A percentile compares a stretch with the other conserved stretches of the same genome.
phyloP scores from a whole-genome alignment of 148 eudicot species.

The Nyssa sinensis region DNA sequence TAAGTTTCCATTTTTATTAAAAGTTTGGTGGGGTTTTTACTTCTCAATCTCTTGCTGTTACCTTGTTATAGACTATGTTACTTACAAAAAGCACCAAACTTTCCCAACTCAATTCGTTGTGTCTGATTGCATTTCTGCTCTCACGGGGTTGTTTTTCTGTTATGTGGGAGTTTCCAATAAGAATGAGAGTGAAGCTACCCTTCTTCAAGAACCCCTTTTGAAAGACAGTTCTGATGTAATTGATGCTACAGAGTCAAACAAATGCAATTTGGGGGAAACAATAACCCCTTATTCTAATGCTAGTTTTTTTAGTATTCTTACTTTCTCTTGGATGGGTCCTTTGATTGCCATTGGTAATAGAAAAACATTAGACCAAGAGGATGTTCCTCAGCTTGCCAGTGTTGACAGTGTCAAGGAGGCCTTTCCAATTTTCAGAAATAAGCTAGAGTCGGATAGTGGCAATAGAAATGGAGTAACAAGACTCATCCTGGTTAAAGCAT shows the following conservation, averaged over 20 bases:
- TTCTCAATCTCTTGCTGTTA: constrained; percentile 50
- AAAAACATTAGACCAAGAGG: constrained; percentile 52
- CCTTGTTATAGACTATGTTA: constrained; percentile 33
- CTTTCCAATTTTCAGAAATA: too few relatives aligned
- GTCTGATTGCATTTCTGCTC: constrained; percentile 37
- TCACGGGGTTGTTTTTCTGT: constrained; percentile 40
- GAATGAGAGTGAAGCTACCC: constrained; percentile 19
- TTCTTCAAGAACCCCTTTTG: constrained; percentile 47
- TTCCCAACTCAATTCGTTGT: constrained; percentile 32
- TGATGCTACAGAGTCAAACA: constrained; percentile 13
- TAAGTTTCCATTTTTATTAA: constrained; percentile 52
- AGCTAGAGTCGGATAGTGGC: constrained; percentile 32
- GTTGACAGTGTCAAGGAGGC: constrained; percentile 44
- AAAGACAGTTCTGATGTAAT: constrained; percentile 26
- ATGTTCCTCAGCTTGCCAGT: constrained; percentile 52
- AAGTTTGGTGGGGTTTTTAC: constrained; percentile 70
- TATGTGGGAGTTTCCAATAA: constrained; percentile 34
- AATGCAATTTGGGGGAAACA: constrained; percentile 21
- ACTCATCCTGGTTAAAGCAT: constrained; percentile 50
- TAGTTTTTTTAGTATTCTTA: constrained; percentile 37
- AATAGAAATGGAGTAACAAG: constrained; percentile 42
- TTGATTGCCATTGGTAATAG: constrained; percentile 39
- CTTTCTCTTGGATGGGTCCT: constrained; percentile 52
- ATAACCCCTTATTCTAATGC: constrained; percentile 35
- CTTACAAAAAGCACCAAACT: constrained; percentile 15